phyloP scores from a whole-genome alignment of 2,329 filamentous ascomycete species.

The Aspergillus cejpii region DNA sequence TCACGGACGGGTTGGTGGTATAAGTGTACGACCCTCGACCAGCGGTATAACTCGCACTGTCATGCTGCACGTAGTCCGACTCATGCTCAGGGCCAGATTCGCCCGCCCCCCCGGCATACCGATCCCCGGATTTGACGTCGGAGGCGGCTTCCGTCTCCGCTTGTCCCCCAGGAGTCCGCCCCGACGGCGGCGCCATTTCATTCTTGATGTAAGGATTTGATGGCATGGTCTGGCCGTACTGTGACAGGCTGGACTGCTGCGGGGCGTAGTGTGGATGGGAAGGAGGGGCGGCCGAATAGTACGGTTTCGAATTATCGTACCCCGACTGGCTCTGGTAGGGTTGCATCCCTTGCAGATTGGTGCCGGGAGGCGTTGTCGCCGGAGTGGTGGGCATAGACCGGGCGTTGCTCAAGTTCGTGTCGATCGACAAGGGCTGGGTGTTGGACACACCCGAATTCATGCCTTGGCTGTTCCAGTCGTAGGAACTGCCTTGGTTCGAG shows the following conservation, averaged over 20 bases:
- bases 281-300: slow-evolving; percentile 66
- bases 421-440: slow-evolving; percentile 69
- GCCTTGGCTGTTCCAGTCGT: slow-evolving; percentile 67
- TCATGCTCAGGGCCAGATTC: slow-evolving; percentile 64
- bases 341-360: slow-evolving; percentile 68
- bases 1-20: slow-evolving; percentile 58
- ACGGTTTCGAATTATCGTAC: slow-evolving; percentile 71
- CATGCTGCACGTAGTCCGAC: slow-evolving; percentile 80
- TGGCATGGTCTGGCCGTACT: slow-evolving; percentile 52
- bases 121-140: slow-evolving; percentile 60
- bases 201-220: slow-evolving; percentile 65
- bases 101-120: slow-evolving; percentile 52
- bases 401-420: slow-evolving; percentile 68
- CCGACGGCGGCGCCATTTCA: slow-evolving; percentile 79
- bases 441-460: slow-evolving; percentile 57
- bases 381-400: slow-evolving; percentile 88
- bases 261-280: slow-evolving; percentile 63
- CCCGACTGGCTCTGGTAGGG: slow-evolving; percentile 63
- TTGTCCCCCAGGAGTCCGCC: slow-evolving; percentile 52
- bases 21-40: slow-evolving; percentile 73
- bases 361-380: slow-evolving; percentile 79
- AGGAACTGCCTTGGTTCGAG: slow-evolving; percentile 64
- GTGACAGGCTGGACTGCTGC: slow-evolving; percentile 52
- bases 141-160: slow-evolving; percentile 56
- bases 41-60: slow-evolving; percentile 62